phyloP scores from a whole-genome alignment of 768 basidiomycete species.

The Leccinum broughii region DNA sequence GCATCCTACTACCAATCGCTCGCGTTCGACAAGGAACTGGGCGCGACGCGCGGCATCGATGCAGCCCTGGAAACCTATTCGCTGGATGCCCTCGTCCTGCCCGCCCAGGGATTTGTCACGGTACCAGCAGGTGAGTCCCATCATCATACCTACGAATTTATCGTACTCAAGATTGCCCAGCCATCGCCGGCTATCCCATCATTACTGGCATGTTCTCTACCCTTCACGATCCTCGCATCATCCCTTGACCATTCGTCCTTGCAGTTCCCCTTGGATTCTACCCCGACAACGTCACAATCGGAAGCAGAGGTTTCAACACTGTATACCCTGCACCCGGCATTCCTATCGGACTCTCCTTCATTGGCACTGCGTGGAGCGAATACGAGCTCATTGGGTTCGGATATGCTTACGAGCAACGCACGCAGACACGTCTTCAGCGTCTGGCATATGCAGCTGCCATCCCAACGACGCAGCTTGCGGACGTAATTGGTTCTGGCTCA shows the following conservation, averaged over 20 bases:
- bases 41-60: conserved; percentile 53
- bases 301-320: conserved; percentile 36
- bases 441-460: conserved; percentile 54
- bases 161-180: conserved; percentile 9
- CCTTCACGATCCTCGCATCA: not conserved
- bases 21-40: conserved; percentile 46
- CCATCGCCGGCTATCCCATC: conserved; percentile 38
- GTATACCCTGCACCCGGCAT: conserved; percentile 38
- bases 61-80: conserved; percentile 44
- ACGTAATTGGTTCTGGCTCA: conserved; percentile 28
- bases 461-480: conserved; percentile 50
- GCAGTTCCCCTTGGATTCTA: conserved; percentile 41
- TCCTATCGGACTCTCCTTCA: conserved; percentile 43
- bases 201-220: conserved; percentile 28
- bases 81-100: conserved; percentile 53
- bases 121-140: conserved; percentile 21
- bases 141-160: not conserved
- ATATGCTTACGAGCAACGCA: conserved; percentile 54
- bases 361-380: conserved; percentile 48
- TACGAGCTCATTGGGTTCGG: conserved; percentile 41
- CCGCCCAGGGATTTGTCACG: conserved; percentile 29
- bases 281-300: conserved; percentile 33
- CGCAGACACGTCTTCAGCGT: conserved; percentile 49
- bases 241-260: not conserved
- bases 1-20: conserved; percentile 45